These are phyloP conservation scores for Penicillium sp. DNA, from an alignment of 2,329 filamentous ascomycete genomes.

Conservation along the genomic window DNA sequence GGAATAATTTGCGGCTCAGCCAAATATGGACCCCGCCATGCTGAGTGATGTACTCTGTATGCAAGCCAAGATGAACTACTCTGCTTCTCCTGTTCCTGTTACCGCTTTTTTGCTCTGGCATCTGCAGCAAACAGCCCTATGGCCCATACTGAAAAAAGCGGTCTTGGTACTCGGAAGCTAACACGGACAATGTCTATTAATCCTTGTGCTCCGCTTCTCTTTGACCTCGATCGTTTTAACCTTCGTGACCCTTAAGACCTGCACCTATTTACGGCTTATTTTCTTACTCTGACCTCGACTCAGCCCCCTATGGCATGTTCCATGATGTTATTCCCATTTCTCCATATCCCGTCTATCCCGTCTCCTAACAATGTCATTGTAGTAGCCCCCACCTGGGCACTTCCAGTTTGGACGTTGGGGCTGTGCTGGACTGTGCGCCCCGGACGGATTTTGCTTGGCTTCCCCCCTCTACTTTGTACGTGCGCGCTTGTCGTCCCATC, in stretches of 20 bases:
- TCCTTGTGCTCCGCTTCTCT: background rate
- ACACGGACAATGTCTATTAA: background rate
- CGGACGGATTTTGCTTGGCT: slow-evolving; percentile 5
- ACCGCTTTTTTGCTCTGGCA: slow-evolving; percentile 6
- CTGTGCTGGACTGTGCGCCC: slow-evolving; percentile 15
- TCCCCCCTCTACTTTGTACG: background rate
- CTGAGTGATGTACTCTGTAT: background rate
- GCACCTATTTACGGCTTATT: background rate
- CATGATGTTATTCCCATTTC: background rate
- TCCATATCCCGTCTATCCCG: background rate
- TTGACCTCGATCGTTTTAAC: background rate
- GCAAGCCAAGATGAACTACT: slow-evolving; percentile 4
- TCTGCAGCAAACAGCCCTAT: slow-evolving; percentile 12
- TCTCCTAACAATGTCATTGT: background rate
- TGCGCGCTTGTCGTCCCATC: slow-evolving; percentile 3
- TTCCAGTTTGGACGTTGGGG: background rate
- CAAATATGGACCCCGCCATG: background rate
- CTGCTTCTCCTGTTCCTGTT: slow-evolving; percentile 3
- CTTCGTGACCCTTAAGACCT: background rate
- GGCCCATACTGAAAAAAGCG: slow-evolving; percentile 9
- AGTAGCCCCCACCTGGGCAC: background rate
- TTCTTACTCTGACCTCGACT: background rate
- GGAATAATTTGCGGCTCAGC: slow-evolving; percentile 3
- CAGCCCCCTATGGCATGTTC: slow-evolving; percentile 1
- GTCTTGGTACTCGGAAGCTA: slow-evolving; percentile 1